Conservation (phyloP, 345 rosid genomes). For the Moricandia moricandioides region DNA sequence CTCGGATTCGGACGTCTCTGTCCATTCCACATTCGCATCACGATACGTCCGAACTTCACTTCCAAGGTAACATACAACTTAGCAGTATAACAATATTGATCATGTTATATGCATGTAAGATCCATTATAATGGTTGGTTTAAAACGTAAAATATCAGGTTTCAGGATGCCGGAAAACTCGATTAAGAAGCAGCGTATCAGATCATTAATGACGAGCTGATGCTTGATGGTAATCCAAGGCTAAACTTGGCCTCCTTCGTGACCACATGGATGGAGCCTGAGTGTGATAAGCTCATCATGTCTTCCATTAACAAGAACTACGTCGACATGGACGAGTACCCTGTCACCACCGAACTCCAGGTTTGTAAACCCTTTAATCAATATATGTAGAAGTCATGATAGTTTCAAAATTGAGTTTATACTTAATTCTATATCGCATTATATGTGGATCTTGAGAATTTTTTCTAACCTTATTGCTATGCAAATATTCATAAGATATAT, state of each 20-base stretch:
- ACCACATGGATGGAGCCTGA: constrained; percentile 98
- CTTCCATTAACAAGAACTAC: constrained; percentile 80
- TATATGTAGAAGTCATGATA: neutral
- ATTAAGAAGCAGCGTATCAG: constrained; percentile 90
- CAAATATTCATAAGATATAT: neutral
- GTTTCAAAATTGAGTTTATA: neutral
- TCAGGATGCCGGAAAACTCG: constrained; percentile 78
- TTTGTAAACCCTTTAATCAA: neutral
- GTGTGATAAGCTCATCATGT: constrained; percentile 89
- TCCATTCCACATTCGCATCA: constrained; percentile 81
- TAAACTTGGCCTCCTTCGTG: constrained; percentile 87
- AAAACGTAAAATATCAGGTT: constrained; percentile 40
- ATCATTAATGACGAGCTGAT: constrained; percentile 45
- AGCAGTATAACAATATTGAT: neutral
- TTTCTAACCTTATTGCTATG: neutral
- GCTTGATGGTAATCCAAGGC: constrained; percentile 72
- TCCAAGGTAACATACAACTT: constrained; percentile 42
- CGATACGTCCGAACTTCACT: constrained; percentile 30
- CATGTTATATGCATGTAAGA: neutral
- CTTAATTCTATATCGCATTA: neutral
- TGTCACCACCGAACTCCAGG: constrained; percentile 98
- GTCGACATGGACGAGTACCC: constrained; percentile 98
- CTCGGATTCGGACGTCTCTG: constrained; percentile 55
- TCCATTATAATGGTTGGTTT: neutral
- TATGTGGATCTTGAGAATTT: neutral